These are phyloP conservation scores for Choricystis sp. DNA, from an alignment of 139 green algal genomes.

Conservation along the genomic window DNA sequence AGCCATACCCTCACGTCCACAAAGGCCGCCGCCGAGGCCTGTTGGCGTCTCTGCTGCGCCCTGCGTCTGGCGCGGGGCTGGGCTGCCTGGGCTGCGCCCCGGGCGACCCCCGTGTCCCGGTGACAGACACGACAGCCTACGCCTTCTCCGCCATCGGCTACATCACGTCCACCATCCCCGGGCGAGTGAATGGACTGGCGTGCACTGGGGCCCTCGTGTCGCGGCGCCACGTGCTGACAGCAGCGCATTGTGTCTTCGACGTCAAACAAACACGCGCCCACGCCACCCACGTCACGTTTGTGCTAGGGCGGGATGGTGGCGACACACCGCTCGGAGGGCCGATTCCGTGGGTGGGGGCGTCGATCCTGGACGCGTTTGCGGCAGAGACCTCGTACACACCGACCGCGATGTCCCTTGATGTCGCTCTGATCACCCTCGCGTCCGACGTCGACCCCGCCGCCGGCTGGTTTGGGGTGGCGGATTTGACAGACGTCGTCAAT, in stretches of 20 bases:
- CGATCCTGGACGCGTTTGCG: background rate
- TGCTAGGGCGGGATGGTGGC: too few species aligned
- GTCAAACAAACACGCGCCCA: too few species aligned
- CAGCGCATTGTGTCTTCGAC: slow-evolving; percentile 8
- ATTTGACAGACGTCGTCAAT: too few species aligned
- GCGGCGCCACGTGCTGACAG: slow-evolving; percentile 1
- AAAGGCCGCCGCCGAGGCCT: too few species aligned
- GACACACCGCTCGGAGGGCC: too few species aligned
- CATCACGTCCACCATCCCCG: background rate
- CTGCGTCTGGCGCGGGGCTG: too few species aligned
- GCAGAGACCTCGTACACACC: background rate
- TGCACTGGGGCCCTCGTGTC: slow-evolving; percentile 3
- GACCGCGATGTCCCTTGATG: background rate
- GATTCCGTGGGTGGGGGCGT: too few species aligned
- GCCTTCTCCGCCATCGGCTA: background rate
- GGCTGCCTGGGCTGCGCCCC: background rate
- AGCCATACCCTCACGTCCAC: too few species aligned
- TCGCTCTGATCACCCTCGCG: background rate
- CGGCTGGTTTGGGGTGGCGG: background rate
- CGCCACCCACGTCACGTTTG: too few species aligned
- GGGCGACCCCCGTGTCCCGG: background rate
- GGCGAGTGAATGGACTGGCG: background rate
- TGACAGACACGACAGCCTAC: background rate
- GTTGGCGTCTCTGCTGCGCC: too few species aligned
- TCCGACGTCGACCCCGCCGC: background rate